Base-by-base conservation (phyloP, 768 basidiomycete genomes). In the Hygrophorus pudorinus region DNA sequence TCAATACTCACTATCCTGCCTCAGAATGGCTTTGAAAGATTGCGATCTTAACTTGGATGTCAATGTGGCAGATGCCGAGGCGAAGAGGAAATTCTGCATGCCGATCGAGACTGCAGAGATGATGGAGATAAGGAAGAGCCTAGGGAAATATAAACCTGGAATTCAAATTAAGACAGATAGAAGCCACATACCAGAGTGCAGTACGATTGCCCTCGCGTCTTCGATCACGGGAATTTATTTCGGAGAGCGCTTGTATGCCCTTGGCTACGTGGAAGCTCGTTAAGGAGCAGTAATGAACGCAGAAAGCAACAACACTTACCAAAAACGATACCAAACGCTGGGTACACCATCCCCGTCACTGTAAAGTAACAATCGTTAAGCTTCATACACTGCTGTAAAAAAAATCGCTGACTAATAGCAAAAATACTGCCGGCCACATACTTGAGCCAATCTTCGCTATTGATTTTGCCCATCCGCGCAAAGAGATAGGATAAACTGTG, bases 111-210 rank as follows among this genome's bases (percentile, higher is more conserved):
- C 1, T 2, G 75, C 75, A 4, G 89, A 76, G 27, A 81, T 48
- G 50, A 93, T 73, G 20, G 84, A 76, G 50, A 91, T 85, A 55
- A 90, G 53, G 67, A 91, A 90, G 62, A 88, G 78, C 71, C 79
- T 81, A 47, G 48, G 24, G 24, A 46, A 29, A 8, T 31, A 29
- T 9, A n/a, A 62, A 52, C 18, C 56, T 13, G n/a, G n/a, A 38
- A 14, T 49, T 8, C 10, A 11, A 31, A 7, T 13, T 3, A 35
- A 5, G 6, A 18, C 16, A 29, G 41, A 44, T 18, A 29, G 47
- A 37, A 28, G 48, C 11, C 46, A 60, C 61, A 55, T 48, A 72
- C 78, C 74, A 85, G 13, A 86, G 66, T 2, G 85, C 85, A 55
- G 77, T 81, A 41, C 77, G 73, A 59, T 91, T 77, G 30, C 83